Evolutionary conservation across 2,329 filamentous ascomycete genomes (phyloP).

Genomic region (Cadophora gregata): DNA sequence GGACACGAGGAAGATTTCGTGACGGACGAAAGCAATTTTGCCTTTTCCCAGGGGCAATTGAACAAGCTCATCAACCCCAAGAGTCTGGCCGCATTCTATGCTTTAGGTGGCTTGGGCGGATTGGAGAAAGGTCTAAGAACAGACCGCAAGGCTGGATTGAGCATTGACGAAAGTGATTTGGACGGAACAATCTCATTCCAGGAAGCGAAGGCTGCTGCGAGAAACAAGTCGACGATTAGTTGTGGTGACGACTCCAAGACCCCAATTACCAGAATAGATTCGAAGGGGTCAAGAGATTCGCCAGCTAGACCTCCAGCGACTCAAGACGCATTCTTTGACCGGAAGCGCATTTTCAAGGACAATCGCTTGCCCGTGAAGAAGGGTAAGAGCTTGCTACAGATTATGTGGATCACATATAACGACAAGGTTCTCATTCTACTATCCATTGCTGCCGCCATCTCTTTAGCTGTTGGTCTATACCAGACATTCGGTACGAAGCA

Average conservation of each 20-base stretch:
- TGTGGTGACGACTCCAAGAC: conserved; percentile 20
- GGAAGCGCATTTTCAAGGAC: conserved; percentile 71
- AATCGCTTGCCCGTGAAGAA: conserved; percentile 73
- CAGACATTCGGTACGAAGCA: conserved; percentile 67
- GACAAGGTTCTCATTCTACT: conserved; percentile 79
- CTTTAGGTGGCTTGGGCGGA: conserved; percentile 74
- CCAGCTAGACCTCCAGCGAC: conserved; percentile 15
- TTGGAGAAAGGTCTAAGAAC: conserved; percentile 76
- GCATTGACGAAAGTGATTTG: conserved; percentile 69
- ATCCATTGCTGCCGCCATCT: conserved; percentile 74
- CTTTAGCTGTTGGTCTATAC: conserved; percentile 76
- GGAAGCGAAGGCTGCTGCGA: conserved; percentile 53
- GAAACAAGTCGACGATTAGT: conserved; percentile 22
- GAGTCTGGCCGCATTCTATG: conserved; percentile 74
- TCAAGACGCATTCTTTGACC: conserved; percentile 58
- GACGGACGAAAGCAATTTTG: conserved; percentile 72
- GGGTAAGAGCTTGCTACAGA: conserved; percentile 69
- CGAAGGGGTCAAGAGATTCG: conserved; percentile 28
- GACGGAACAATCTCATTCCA: conserved; percentile 72
- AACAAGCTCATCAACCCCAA: conserved; percentile 83
- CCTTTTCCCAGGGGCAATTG: conserved; percentile 74
- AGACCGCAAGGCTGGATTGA: conserved; percentile 68
- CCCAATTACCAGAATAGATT: conserved; percentile 23
- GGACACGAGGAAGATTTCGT: conserved; percentile 74
- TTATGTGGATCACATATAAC: conserved; percentile 83